Evolutionary conservation across 139 green algal species (phyloP).

Genomic region (Trebouxia sp.): DNA sequence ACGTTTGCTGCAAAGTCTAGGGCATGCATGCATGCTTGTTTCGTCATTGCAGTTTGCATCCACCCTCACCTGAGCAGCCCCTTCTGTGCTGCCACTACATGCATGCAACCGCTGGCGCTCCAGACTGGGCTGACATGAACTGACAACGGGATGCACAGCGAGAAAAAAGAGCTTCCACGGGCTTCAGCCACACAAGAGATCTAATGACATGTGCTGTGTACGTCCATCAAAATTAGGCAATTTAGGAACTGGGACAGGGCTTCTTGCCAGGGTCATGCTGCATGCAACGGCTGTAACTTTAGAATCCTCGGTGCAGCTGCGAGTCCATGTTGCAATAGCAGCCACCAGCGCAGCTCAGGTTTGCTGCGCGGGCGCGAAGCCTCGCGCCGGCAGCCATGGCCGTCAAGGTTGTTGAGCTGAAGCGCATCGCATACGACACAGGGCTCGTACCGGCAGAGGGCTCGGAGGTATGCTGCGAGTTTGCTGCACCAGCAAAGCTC

Average conservation of each 20-base stretch:
- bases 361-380: slow-evolving; percentile 4
- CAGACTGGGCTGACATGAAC: no score
- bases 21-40: no score
- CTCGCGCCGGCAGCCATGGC: slow-evolving; percentile 18
- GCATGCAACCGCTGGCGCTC: no score
- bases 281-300: slow-evolving; percentile 15
- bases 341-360: slow-evolving; percentile 1
- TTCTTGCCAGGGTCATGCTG: background rate
- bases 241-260: background rate
- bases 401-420: slow-evolving; percentile 7
- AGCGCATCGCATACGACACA: slow-evolving; percentile 20
- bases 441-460: slow-evolving; percentile 16
- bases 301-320: background rate
- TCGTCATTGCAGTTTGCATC: no score
- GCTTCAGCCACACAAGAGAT: no score
- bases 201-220: no score
- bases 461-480: background rate
- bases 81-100: no score
- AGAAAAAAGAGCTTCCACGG: no score
- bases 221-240: no score
- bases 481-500: slow-evolving; percentile 30
- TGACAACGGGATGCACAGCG: no score
- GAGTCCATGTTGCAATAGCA: slow-evolving; percentile 3
- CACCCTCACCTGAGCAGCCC: no score
- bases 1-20: no score